Evolutionary conservation across 2,329 filamentous ascomycete genomes (phyloP).

Genomic region (Ophiocordyceps camponoti-leonardi): DNA sequence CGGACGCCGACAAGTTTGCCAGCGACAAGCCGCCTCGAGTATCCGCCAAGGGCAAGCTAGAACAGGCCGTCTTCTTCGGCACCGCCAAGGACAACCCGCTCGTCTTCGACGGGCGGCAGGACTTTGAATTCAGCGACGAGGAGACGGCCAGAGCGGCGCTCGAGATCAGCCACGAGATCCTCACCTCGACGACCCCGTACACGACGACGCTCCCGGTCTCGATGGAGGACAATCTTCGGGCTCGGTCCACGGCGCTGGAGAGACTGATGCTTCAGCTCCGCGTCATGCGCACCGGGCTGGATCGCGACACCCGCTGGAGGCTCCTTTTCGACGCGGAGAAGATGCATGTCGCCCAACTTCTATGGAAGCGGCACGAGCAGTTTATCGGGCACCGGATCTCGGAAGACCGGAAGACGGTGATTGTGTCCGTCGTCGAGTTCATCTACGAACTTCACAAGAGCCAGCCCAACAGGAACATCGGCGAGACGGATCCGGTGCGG

Average conservation of each 20-base stretch:
- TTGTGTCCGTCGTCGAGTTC: slow-evolving; percentile 57
- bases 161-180: slow-evolving; percentile 62
- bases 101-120: slow-evolving; percentile 56
- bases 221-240: slow-evolving; percentile 63
- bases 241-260: slow-evolving; percentile 55
- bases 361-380: slow-evolving; percentile 69
- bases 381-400: slow-evolving; percentile 41
- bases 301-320: slow-evolving; percentile 55
- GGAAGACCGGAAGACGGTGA: slow-evolving; percentile 48
- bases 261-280: slow-evolving; percentile 58
- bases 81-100: slow-evolving; percentile 69
- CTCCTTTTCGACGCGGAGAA: slow-evolving; percentile 85
- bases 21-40: slow-evolving; percentile 42
- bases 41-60: slow-evolving; percentile 74
- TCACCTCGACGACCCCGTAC: slow-evolving; percentile 59
- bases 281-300: slow-evolving; percentile 46
- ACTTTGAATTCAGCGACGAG: slow-evolving; percentile 45
- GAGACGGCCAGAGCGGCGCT: slow-evolving; percentile 66
- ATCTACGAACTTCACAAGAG: slow-evolving; percentile 60
- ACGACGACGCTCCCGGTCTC: slow-evolving; percentile 58
- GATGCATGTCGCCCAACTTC: slow-evolving; percentile 56
- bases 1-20: slow-evolving; percentile 41
- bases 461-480: slow-evolving; percentile 40
- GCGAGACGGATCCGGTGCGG: slow-evolving; percentile 65
- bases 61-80: slow-evolving; percentile 90